Evolutionary conservation across 768 basidiomycete genomes (phyloP), one percentile per base, ranked within the genome.

Genomic region (Serpula lacrymans): DNA sequence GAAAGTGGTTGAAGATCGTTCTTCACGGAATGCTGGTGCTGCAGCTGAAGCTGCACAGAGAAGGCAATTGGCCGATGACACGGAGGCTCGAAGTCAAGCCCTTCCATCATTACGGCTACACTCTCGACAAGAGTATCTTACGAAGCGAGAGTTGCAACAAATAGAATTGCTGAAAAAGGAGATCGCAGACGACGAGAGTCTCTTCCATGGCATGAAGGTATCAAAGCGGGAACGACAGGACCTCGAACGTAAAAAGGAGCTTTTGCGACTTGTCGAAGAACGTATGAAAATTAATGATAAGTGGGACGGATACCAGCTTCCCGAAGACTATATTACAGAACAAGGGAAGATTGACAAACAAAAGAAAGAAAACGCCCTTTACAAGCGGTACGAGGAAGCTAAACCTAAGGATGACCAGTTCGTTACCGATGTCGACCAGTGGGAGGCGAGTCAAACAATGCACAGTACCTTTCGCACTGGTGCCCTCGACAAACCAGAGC

Each of bases 291-390:
- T 99, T 42, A 88, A 91, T 61, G 96, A 99, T 68, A 91, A 88
- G 47, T 90, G 75, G 66, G 96, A 99, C 46, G 95, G 95, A 6
- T 99, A 99, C 58, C 83, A 86, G 65, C 77, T 98, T 30, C 96
- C 96, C 0, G 96, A 98, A 51, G 96, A 98, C 62, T 99, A 99
- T 59, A 77, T 98, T 52, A 99, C 96, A 1, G 95, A 95, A 54
- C 93, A 97, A 60, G 96, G 96, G 21, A 96, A 94, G 67, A 92
- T 99, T 45, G 94, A 98, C 75, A 86, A 82, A 67, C 93, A 96
- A 72, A 91, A 89, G 67, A 93, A 96, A 58, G 80, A 92, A 58
- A 85, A 85, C 49, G 93, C 87, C 0, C 63, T 99, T 37, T 97
- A 96, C 61, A 77, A 87, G 52, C 90, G 96, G 27, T 98, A 99